Base-by-base conservation (phyloP, 257 asterid genomes). In the Verbascum thapsus region DNA sequence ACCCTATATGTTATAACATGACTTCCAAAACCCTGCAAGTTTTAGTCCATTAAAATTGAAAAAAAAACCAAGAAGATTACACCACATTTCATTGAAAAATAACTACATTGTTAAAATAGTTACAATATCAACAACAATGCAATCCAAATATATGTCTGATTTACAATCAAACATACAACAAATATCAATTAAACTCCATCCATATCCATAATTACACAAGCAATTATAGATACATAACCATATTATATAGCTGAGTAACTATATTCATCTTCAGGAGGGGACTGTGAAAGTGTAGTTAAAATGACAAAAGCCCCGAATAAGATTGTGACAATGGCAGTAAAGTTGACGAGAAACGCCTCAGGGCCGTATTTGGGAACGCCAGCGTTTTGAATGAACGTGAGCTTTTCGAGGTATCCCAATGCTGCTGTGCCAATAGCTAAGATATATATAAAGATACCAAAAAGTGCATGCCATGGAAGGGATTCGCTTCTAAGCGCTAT, bases 401-500 rank as follows among this genome's bases (percentile, higher is more conserved):
- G 88, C 75, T 94, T 94, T 74, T 94, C 99, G 9, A 94, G 98
- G 76, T 68, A 82, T 10, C 99, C 99, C 18, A 87, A 42, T 2
- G 83, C 7, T 0, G 98, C 95, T 18, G 85, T 90, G 19, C 72
- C 86, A 59, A 94, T 48, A 3, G 95, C 99, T 63, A 85, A 68
- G 51, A 76, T 47, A 53, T 84, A 94, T 23, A 94, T 71, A 22
- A 84, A 81, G 15, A 71, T 41, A 20, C 99, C 99, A 2, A 86
- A 75, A 15, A 90, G 80, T 15, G 76, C 99, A 10, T 94, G 99
- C 96, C 96, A 94, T 40, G 99, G 99, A 35, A 94, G 95, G 1
- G 95, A 84, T 51, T 69, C 88, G 0, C 88, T 83, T 66, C 96
- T 81, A 3, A 90, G 51, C 16, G 72, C 50, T 8, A 84, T 13